phyloP scores from a whole-genome alignment of 2,329 filamentous ascomycete genomes.

The Aspergillus versicolor region DNA sequence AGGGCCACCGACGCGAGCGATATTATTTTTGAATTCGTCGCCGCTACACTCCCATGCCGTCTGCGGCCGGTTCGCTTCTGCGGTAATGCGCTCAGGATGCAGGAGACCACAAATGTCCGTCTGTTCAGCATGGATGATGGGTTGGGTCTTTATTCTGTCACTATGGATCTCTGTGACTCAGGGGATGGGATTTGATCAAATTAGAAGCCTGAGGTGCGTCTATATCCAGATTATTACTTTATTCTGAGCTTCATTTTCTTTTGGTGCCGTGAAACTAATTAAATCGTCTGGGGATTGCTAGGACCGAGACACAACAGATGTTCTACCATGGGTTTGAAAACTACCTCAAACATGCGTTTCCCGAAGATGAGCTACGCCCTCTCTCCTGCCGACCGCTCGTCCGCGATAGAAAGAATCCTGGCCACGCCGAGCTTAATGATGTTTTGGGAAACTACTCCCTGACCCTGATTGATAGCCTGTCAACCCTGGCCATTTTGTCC shows the following conservation, averaged over 20 bases:
- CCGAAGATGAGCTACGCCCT: constrained; percentile 91
- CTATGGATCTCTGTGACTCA: constrained; percentile 36
- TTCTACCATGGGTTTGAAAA: constrained; percentile 97
- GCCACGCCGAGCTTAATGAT: constrained; percentile 86
- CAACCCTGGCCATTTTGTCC: constrained; percentile 87
- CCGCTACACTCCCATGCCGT: constrained; percentile 25
- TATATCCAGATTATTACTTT: not conserved
- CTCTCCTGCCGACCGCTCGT: constrained; percentile 81
- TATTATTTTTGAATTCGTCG: constrained; percentile 20
- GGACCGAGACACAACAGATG: constrained; percentile 61
- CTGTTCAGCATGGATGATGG: constrained; percentile 33
- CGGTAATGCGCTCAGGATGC: constrained; percentile 44
- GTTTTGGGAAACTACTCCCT: constrained; percentile 96
- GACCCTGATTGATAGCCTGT: constrained; percentile 91
- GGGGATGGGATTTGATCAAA: constrained; percentile 36
- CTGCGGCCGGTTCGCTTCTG: constrained; percentile 23
- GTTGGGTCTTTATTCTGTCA: constrained; percentile 34
- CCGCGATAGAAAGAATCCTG: constrained; percentile 75
- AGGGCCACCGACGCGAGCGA: constrained; percentile 29
- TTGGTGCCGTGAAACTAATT: not conserved
- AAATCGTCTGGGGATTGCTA: constrained; percentile 11
- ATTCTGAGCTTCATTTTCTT: not conserved
- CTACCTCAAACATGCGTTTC: constrained; percentile 91
- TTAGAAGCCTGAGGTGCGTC: constrained; percentile 37
- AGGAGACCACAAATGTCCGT: constrained; percentile 37